phyloP scores from a whole-genome alignment of 208 protist species.

The Leishmania braziliensis region DNA sequence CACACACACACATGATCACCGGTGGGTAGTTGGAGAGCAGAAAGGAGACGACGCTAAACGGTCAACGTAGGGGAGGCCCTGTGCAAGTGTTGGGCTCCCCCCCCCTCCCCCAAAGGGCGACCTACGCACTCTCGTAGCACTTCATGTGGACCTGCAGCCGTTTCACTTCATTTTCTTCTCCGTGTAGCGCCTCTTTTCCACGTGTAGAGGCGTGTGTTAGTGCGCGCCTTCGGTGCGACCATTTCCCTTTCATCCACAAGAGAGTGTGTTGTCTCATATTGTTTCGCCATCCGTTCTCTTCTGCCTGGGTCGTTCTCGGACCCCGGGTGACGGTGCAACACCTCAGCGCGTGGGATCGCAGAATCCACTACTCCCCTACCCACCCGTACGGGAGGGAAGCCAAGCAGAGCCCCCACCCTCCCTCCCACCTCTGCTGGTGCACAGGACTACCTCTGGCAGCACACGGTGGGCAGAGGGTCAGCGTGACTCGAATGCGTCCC shows the following conservation, averaged over 20 bases:
- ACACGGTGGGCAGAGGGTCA: too few relatives aligned
- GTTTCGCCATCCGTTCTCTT: not conserved
- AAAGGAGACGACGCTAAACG: not conserved
- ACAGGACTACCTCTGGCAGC: too few relatives aligned
- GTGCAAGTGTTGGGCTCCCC: not conserved
- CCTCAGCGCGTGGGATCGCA: too few relatives aligned
- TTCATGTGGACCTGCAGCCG: not conserved
- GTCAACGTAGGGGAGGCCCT: not conserved
- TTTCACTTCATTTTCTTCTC: conserved; percentile 2
- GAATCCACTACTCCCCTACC: too few relatives aligned
- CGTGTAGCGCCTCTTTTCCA: not conserved
- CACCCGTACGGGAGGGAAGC: too few relatives aligned
- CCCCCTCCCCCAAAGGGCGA: too few relatives aligned
- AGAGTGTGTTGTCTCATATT: not conserved
- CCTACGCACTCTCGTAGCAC: not conserved
- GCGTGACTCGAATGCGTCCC: not conserved
- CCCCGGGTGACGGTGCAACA: too few relatives aligned
- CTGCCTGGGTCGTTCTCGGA: not conserved
- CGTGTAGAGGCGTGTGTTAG: not conserved
- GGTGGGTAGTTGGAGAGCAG: not conserved
- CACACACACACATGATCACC: not conserved
- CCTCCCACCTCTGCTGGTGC: too few relatives aligned
- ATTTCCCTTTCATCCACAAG: too few relatives aligned
- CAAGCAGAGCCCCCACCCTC: too few relatives aligned
- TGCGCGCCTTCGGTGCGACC: not conserved